Evolutionary conservation across 805 yeast species (phyloP).

Genomic region (Monosporozyma aquatica): DNA sequence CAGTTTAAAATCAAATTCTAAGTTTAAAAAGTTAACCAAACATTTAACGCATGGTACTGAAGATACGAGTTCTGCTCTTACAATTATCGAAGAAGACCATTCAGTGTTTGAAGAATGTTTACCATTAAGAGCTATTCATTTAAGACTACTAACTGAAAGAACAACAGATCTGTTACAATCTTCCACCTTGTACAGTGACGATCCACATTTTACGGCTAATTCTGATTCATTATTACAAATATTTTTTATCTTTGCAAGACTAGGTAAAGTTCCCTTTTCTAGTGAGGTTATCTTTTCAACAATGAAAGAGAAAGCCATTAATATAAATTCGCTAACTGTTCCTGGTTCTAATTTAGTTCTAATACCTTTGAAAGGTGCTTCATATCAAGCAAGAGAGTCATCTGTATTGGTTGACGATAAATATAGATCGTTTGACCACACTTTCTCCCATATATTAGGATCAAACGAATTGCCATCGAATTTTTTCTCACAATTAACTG

Average conservation of each 20-base stretch:
- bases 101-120: constrained; percentile 19
- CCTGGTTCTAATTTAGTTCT: constrained; percentile 15
- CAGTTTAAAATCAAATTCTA: constrained; percentile 12
- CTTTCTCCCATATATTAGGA: constrained; percentile 24
- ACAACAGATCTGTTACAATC: constrained; percentile 65
- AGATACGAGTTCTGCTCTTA: constrained; percentile 15
- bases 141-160: constrained; percentile 54
- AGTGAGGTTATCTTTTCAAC: constrained; percentile 46
- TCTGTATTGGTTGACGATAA: constrained; percentile 14
- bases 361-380: constrained; percentile 24
- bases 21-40: constrained; percentile 13
- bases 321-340: constrained; percentile 14
- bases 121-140: constrained; percentile 30
- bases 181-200: constrained; percentile 33
- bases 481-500: constrained; percentile 18
- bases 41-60: constrained; percentile 14
- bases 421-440: constrained; percentile 21
- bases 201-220: constrained; percentile 21
- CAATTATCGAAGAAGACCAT: constrained; percentile 16
- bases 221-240: constrained; percentile 28
- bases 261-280: constrained; percentile 46
- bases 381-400: constrained; percentile 14
- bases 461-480: constrained; percentile 23
- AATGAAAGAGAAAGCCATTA: constrained; percentile 22
- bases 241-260: constrained; percentile 30